phyloP scores from a whole-genome alignment of 2,329 filamentous ascomycete genomes.

The Talaromyces sp. region DNA sequence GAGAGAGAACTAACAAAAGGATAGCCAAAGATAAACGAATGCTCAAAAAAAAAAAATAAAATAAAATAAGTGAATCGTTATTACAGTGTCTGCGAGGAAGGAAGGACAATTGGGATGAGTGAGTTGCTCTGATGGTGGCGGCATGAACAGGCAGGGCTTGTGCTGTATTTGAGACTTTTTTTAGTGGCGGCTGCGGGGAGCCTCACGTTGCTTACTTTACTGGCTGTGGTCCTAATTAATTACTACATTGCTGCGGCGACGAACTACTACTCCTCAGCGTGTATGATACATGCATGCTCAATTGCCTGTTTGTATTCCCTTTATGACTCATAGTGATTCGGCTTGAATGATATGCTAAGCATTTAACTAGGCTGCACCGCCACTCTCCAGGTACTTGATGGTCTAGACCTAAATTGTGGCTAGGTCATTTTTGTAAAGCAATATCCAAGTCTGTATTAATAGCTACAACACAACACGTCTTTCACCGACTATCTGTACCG shows the following conservation, averaged over 20 bases:
- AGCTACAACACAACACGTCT: neutral
- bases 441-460: neutral
- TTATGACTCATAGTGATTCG: neutral
- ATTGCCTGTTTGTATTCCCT: neutral
- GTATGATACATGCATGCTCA: neutral
- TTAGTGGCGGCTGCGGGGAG: neutral
- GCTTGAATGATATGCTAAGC: neutral
- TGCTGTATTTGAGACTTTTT: neutral
- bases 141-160: neutral
- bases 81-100: neutral
- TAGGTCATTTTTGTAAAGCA: neutral
- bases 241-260: neutral
- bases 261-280: neutral
- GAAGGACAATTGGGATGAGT: neutral
- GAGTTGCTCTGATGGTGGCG: neutral
- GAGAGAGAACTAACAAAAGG: neutral
- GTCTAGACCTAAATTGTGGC: neutral
- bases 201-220: neutral
- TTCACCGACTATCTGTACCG: neutral
- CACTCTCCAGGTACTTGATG: neutral
- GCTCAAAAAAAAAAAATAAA: neutral
- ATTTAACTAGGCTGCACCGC: neutral
- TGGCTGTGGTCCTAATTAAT: too few relatives aligned
- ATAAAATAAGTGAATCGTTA: neutral
- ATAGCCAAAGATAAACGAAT: neutral